A percentile compares a stretch with the other conserved stretches of the same genome.
phyloP scores from a whole-genome alignment of 768 basidiomycete species.

The Tremella yokohamensis region DNA sequence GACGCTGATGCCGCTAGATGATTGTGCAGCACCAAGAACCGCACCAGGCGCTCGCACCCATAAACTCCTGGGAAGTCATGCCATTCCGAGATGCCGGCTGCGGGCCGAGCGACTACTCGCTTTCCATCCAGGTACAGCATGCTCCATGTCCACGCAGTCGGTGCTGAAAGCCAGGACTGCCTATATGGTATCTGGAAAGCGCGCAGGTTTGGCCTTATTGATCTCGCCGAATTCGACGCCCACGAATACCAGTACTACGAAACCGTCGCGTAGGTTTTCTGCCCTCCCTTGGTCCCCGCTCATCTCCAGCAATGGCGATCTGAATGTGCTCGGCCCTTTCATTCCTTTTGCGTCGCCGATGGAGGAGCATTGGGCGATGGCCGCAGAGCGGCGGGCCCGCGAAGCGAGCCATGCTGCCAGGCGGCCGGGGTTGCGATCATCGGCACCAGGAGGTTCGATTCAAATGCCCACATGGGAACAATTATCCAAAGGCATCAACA shows the following conservation, averaged over 20 bases:
- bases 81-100: constrained; percentile 93
- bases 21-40: constrained; percentile 85
- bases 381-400: constrained; percentile 16
- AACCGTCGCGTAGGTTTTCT: constrained; percentile 54
- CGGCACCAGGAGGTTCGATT: background rate
- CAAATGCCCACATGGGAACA: background rate
- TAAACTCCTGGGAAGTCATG: constrained; percentile 72
- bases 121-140: constrained; percentile 89
- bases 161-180: constrained; percentile 60
- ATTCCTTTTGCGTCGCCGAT: constrained; percentile 90
- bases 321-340: constrained; percentile 46
- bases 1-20: constrained; percentile 59
- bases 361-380: constrained; percentile 59
- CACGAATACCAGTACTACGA: constrained; percentile 78
- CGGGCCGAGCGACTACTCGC: constrained; percentile 85
- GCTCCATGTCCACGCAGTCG: constrained; percentile 67
- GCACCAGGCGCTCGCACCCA: constrained; percentile 91
- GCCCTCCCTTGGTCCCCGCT: constrained; percentile 67
- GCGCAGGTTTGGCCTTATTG: constrained; percentile 44
- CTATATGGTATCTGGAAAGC: constrained; percentile 83
- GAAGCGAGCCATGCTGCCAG: constrained; percentile 56
- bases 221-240: constrained; percentile 61
- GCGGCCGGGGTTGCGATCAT: background rate
- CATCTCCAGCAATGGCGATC: constrained; percentile 53
- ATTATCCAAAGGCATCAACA: constrained; percentile 65